Evolutionary conservation across 306 rosid species (phyloP), one percentile per base, ranked within the genome.

Genomic region (Pyrus betulifolia): DNA sequence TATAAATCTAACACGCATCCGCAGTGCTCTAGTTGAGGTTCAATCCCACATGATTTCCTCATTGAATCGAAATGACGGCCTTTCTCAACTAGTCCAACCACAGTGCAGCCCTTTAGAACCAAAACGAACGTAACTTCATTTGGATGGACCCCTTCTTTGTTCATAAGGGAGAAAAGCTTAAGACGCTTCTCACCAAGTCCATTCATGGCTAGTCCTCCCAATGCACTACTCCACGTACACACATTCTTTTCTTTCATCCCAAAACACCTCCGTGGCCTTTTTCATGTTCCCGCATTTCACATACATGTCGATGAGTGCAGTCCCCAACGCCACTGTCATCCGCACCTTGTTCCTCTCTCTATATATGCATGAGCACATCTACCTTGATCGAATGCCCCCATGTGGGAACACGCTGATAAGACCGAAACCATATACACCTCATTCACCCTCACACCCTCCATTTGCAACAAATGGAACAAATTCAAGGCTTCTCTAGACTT

Each of bases 1-100:
- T 84, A 86, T 68, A 91, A 79, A 81, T 91, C 93, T 57, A 91
- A 89, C 84, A 91, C 72, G 70, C 89, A 87, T 10, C 96, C 93
- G 54, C 84, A 85, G 28, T 91, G 91, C 84, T 91, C 88, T 5
- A 83, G 82, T 55, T 74, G 68, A 59, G 91, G 93, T 31, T 87
- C 88, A 59, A 89, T 83, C 42, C 81, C 88, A 77, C 76, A 83
- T 6, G 75, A 55, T 54, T n/a, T 61, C 74, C 60, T 76, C 93
- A 91, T 91, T 4, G 87, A 81, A 8, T 86, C 76, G 22, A 91
- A 89, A 80, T 84, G 69, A 30, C 49, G 40, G 13, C 93, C 93
- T 82, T 88, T 87, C 51, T 82, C 81, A 28, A 89, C 91, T 35
- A 89, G 23, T 74, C 93, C 96, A 27, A 82, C 91, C 74, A 86